These are phyloP conservation scores for Neonectria hederae DNA, from an alignment of 2,329 filamentous ascomycete species.

Conservation along the genomic window DNA sequence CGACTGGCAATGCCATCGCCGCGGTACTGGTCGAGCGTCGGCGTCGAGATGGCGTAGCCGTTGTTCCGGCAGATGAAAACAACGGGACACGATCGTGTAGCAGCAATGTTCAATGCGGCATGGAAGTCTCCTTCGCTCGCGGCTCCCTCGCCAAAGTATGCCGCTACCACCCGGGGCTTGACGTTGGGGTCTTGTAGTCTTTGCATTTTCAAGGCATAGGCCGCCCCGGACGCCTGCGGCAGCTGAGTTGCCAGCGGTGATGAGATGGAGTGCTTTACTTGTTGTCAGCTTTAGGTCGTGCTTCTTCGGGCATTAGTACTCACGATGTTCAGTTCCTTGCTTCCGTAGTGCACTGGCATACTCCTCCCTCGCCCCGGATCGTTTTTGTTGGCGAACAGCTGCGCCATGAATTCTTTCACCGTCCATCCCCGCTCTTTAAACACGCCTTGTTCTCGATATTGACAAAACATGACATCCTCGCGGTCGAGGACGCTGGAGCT, in stretches of 20 bases:
- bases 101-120: constrained; percentile 88
- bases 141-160: constrained; percentile 91
- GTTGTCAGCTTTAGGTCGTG: constrained; percentile 13
- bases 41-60: constrained; percentile 89
- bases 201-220: constrained; percentile 87
- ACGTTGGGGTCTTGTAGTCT: constrained; percentile 74
- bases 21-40: constrained; percentile 89
- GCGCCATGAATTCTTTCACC: constrained; percentile 91
- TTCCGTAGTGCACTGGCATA: constrained; percentile 98
- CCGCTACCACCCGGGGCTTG: constrained; percentile 75
- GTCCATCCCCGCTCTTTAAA: constrained; percentile 90
- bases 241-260: constrained; percentile 89
- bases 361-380: constrained; percentile 86
- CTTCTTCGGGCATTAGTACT: constrained; percentile 42
- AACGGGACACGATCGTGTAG: constrained; percentile 86
- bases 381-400: constrained; percentile 87
- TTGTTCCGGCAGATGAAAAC: constrained; percentile 95
- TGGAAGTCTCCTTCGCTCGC: constrained; percentile 94
- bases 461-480: constrained; percentile 91
- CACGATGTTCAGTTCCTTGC: constrained; percentile 83
- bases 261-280: constrained; percentile 76
- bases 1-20: constrained; percentile 90
- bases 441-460: constrained; percentile 93
- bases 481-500: constrained; percentile 83
- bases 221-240: constrained; percentile 86